Evolutionary conservation across 306 rosid species (phyloP).

Genomic region (Sicyos baderoa): DNA sequence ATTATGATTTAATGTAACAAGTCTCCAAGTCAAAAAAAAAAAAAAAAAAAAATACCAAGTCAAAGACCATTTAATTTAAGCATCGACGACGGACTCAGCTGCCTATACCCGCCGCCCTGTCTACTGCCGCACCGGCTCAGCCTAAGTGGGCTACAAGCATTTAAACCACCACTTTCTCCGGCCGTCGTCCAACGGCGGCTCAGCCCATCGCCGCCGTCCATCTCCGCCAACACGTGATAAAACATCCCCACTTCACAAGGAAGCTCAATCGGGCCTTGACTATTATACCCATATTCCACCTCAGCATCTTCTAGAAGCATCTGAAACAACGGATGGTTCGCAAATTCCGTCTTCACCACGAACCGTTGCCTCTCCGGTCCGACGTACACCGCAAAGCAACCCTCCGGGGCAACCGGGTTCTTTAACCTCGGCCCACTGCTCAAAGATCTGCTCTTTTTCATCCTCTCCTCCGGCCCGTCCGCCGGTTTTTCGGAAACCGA

Average conservation of each 20-base stretch:
- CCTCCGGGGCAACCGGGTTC: constrained; percentile 22
- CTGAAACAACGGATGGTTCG: constrained; percentile 52
- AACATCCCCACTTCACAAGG: constrained; percentile 62
- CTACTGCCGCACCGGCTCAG: neutral
- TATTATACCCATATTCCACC: constrained; percentile 43
- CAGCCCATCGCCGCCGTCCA: constrained; percentile 24
- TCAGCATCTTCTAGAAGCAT: constrained; percentile 55
- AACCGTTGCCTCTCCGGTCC: constrained; percentile 49
- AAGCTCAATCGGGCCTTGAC: constrained; percentile 59
- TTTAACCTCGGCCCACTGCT: constrained; percentile 18
- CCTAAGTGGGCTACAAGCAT: constrained; percentile 24
- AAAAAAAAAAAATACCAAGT: no score
- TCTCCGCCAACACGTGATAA: constrained; percentile 40
- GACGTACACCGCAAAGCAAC: constrained; percentile 51
- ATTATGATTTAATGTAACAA: neutral
- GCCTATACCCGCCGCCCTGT: constrained; percentile 10
- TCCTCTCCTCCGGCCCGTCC: neutral
- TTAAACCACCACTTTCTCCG: neutral
- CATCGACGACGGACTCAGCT: constrained; percentile 12
- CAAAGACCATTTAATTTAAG: constrained; percentile 9
- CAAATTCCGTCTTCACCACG: constrained; percentile 34
- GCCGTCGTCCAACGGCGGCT: neutral
- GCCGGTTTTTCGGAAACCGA: constrained; percentile 6
- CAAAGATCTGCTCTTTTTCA: constrained; percentile 18
- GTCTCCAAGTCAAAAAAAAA: neutral